phyloP scores from a whole-genome alignment of 148 eudicot species.

The Chenopodium suecicum region DNA sequence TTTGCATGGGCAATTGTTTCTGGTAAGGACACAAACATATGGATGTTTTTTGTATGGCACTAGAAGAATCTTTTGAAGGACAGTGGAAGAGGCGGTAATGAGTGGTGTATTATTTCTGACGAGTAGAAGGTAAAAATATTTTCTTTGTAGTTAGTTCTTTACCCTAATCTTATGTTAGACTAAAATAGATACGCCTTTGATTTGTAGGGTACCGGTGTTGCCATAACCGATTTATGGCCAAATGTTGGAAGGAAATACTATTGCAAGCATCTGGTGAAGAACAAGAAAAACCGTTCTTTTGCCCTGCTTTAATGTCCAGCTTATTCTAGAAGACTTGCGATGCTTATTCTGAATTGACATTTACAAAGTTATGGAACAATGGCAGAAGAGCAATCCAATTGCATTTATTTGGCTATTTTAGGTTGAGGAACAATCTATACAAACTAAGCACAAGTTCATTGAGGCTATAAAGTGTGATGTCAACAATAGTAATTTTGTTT shows the following conservation, averaged over 20 bases:
- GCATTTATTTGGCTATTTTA: not conserved
- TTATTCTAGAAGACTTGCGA: not conserved
- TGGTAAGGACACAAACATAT: not conserved
- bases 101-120: not conserved
- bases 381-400: not conserved
- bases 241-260: not conserved
- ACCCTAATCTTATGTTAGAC: too few species aligned
- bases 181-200: not conserved
- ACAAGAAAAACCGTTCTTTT: too few species aligned
- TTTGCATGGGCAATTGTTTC: not conserved
- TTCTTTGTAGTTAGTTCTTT: not conserved
- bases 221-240: not conserved
- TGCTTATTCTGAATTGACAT: not conserved
- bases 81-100: not conserved
- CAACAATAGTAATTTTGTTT: constrained; percentile 3
- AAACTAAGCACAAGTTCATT: not conserved
- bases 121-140: not conserved
- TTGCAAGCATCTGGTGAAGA: not conserved
- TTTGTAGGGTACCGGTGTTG: not conserved
- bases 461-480: not conserved
- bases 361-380: not conserved
- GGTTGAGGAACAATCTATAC: not conserved
- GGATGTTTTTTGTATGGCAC: not conserved
- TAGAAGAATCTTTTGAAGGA: not conserved
- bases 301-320: not conserved